A percentile compares a stretch with the other conserved stretches of the same genome.
Evolutionary conservation across 179 eudicot species (phyloP).

Genomic region (Silene coronaria): DNA sequence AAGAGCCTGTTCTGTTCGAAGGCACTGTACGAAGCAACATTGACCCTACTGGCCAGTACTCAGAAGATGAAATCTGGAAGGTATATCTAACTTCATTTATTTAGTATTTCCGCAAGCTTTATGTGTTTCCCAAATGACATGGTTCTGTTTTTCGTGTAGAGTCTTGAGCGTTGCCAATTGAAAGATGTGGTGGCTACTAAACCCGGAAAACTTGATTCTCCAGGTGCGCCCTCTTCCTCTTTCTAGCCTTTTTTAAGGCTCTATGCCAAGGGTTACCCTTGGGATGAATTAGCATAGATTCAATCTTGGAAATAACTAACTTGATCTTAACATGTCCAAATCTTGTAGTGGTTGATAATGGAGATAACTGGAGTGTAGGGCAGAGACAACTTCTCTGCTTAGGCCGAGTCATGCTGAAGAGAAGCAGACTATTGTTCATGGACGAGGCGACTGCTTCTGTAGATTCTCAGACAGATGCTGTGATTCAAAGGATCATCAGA

Average conservation of each 20-base stretch:
- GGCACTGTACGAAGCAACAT: slow-evolving; percentile 94
- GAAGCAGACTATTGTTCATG: slow-evolving; percentile 73
- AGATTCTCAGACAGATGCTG: slow-evolving; percentile 87
- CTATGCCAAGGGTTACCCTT: too few species aligned
- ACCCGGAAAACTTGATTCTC: slow-evolving; percentile 79
- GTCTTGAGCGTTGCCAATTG: slow-evolving; percentile 91
- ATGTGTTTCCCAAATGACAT: not conserved
- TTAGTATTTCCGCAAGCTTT: not conserved
- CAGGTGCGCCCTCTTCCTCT: slow-evolving; percentile 32
- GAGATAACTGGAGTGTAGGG: slow-evolving; percentile 97
- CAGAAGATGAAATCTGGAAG: slow-evolving; percentile 98
- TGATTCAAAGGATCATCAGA: slow-evolving; percentile 75
- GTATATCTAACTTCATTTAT: slow-evolving; percentile 26
- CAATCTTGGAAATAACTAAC: not conserved
- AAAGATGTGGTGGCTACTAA: slow-evolving; percentile 80
- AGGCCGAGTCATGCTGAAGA: slow-evolving; percentile 85
- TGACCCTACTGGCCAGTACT: slow-evolving; percentile 66
- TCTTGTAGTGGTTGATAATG: slow-evolving; percentile 60
- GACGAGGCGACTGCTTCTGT: slow-evolving; percentile 98
- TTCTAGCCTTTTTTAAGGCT: not conserved
- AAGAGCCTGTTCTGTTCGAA: slow-evolving; percentile 93
- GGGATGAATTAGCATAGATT: too few species aligned
- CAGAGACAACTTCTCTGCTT: slow-evolving; percentile 90
- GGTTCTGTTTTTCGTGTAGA: slow-evolving; percentile 33
- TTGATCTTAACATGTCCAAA: not conserved